A percentile compares a stretch with the other conserved stretches of the same genome.
phyloP scores from a whole-genome alignment of 2,329 filamentous ascomycete species.

The Zalaria sp. region DNA sequence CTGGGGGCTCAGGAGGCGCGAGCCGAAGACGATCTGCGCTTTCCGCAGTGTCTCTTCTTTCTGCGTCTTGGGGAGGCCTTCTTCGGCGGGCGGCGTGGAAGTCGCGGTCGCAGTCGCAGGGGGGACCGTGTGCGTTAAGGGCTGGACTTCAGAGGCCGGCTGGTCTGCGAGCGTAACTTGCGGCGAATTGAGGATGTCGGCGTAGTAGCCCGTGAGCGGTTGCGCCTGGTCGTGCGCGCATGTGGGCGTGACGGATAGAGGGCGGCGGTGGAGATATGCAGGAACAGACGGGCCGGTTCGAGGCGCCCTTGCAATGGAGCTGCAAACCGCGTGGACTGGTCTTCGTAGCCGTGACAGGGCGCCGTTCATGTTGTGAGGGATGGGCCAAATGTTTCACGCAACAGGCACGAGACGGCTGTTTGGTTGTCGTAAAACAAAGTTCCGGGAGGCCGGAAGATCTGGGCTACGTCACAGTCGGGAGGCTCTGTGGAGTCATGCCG shows the following conservation, averaged over 20 bases:
- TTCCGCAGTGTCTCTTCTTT: constrained; percentile 42
- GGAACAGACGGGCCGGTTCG: too few species aligned
- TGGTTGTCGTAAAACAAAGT: too few species aligned
- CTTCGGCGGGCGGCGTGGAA: constrained; percentile 14
- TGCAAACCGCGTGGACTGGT: too few species aligned
- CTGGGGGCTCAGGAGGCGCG: constrained; percentile 58
- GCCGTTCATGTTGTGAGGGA: too few species aligned
- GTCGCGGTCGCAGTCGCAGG: constrained; percentile 15
- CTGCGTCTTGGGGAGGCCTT: constrained; percentile 28
- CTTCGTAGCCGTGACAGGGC: too few species aligned
- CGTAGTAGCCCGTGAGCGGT: constrained; percentile 11
- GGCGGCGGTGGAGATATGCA: too few species aligned
- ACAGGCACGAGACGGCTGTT: too few species aligned
- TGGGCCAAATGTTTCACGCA: too few species aligned
- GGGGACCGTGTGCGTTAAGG: constrained; percentile 13
- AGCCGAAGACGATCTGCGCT: constrained; percentile 67
- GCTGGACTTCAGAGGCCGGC: background rate
- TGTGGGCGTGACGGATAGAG: background rate
- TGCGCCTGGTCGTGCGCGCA: constrained; percentile 1
- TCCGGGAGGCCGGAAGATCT: too few species aligned
- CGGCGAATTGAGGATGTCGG: constrained; percentile 10
- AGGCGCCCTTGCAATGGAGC: too few species aligned
- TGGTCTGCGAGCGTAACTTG: constrained; percentile 1
- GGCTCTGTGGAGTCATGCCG: too few species aligned
- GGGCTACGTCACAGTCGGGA: too few species aligned